Evolutionary conservation across 495 filamentous ascomycete genomes (phyloP).

Genomic region (Xylaria castorea): DNA sequence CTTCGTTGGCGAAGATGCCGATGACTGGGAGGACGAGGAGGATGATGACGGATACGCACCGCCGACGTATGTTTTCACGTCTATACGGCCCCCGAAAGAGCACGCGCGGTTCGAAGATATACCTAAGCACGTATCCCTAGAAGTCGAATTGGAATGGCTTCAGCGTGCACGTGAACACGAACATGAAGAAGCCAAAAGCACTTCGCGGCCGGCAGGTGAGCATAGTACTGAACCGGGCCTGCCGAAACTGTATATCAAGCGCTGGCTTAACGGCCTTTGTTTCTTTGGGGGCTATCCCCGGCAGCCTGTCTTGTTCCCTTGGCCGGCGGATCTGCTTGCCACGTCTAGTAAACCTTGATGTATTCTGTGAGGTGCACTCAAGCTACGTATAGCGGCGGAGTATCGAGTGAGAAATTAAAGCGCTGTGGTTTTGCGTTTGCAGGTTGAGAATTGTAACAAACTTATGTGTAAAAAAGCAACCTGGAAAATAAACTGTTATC

Average conservation of each 20-base stretch:
- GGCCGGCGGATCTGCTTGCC: slow-evolving; percentile 38
- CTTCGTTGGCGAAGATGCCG: slow-evolving; percentile 34
- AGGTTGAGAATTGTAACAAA: neutral
- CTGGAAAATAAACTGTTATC: neutral
- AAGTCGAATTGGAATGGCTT: slow-evolving; percentile 37
- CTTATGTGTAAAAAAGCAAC: neutral
- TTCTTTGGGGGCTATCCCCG: slow-evolving; percentile 28
- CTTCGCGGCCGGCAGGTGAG: neutral
- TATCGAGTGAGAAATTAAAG: neutral
- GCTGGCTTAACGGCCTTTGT: slow-evolving; percentile 43
- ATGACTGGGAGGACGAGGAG: slow-evolving; percentile 31
- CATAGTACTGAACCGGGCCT: neutral
- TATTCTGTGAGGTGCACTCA: neutral
- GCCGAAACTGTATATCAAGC: slow-evolving; percentile 39
- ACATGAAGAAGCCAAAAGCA: neutral
- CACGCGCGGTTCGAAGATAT: slow-evolving; percentile 21
- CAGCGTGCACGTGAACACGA: neutral
- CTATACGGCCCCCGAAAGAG: slow-evolving; percentile 8
- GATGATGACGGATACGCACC: slow-evolving; percentile 24
- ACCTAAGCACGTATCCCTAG: slow-evolving; percentile 41
- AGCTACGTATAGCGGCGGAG: neutral
- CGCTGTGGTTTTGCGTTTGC: neutral
- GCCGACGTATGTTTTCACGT: slow-evolving; percentile 37
- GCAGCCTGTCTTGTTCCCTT: slow-evolving; percentile 38
- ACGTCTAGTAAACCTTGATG: slow-evolving; percentile 1